Conservation (phyloP, 2,329 filamentous ascomycete genomes). For the Alternaria solani region DNA sequence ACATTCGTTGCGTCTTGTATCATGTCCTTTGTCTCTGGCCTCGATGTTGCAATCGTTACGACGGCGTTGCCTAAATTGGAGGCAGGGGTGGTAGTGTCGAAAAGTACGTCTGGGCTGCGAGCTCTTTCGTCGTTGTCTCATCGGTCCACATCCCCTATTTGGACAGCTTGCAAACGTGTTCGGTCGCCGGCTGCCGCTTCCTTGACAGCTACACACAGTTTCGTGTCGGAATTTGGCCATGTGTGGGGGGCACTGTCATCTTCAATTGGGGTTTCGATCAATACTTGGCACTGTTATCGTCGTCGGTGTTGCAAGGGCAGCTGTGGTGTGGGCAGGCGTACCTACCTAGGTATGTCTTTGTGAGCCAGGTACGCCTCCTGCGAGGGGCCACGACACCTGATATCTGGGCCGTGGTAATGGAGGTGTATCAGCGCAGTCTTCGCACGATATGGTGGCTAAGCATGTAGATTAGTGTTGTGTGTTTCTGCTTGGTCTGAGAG, state of each 20-base stretch:
- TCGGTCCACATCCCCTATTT: background rate
- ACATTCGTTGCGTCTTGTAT: too few species aligned
- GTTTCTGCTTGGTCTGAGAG: background rate
- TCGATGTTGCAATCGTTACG: background rate
- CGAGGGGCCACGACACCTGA: background rate
- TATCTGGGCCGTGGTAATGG: background rate
- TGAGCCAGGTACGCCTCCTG: background rate
- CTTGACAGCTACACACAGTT: constrained; percentile 18
- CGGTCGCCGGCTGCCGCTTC: constrained; percentile 3
- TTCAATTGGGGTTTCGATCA: too few species aligned
- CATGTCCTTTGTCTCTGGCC: background rate
- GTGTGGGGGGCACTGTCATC: too few species aligned
- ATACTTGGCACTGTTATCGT: too few species aligned
- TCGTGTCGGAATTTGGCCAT: constrained; percentile 23
- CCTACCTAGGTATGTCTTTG: too few species aligned
- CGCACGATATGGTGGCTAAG: background rate
- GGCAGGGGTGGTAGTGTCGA: background rate
- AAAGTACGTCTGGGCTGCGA: background rate
- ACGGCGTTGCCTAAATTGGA: background rate
- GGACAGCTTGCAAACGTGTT: background rate
- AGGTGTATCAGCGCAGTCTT: background rate
- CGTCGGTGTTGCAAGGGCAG: too few species aligned
- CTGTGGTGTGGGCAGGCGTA: too few species aligned
- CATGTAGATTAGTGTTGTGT: constrained; percentile 3
- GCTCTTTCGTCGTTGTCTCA: background rate